Evolutionary conservation across 192 early-diverging fungal species (phyloP), one percentile per base, ranked within the genome.

Genomic region (Coemansia sp.): DNA sequence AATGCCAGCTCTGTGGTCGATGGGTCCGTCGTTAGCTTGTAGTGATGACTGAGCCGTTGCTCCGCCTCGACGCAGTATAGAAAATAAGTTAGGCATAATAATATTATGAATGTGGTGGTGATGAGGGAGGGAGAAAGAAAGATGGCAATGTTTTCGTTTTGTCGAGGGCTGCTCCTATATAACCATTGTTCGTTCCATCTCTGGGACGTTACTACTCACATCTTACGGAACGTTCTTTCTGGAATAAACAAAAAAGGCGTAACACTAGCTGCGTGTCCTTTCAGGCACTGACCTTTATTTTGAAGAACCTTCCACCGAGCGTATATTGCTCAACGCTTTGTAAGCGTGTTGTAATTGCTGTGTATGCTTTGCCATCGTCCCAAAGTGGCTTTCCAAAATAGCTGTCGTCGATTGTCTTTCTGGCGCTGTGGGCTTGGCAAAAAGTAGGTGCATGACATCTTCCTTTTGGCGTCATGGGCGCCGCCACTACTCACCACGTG

Each of bases 11-110:
- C 36, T 62, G 38, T n/a, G 18, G 1, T n/a, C 38, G 20, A 12
- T 24, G 38, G 61, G 61, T 40, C 40, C 33, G 15, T 41, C n/a
- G 41, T 62, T 49, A 20, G 72, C 69, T 13, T 53, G 68, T 38
- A 58, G 62, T 52, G 72, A 44, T 47, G 44, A 27, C 43, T 33
- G 58, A 29, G 61, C 68, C 31, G 41, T 36, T 29, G 36, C 31
- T 20, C 66, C 61, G 60, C 50, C 64, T 38, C 71, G 66, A 31
- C 61, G 38, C 20, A 82, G 53, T n/a, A 69, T 65, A 41, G 73
- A 74, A 47, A 82, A 82, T 20, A 82, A 65, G 50, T 77, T 82
- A 3, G 75, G 75, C 80, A 82, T 82, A n/a, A 41, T 39, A 58
- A 27, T 47, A 65, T 20, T 16, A n/a, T 15, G n/a, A 39, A 55